Evolutionary conservation across 495 filamentous ascomycete species (phyloP), one percentile per base, ranked within the genome.

Genomic region (Aspergillus biplanus): DNA sequence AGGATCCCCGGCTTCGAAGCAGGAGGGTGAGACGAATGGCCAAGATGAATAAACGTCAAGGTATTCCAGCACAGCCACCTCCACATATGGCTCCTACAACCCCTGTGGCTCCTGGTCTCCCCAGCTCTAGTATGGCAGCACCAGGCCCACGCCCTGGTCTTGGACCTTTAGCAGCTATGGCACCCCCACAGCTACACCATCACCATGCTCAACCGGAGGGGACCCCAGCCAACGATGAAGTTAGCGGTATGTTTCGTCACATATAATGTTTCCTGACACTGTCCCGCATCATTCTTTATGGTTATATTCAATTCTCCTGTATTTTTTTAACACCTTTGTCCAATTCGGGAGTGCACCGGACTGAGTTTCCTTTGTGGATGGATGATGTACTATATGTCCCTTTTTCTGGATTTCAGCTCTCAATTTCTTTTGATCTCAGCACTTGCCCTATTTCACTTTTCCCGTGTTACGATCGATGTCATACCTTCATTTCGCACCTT

Each of bases 191-290:
- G 71, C 77, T 89, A 65, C 90, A 91, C 65, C 90, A 92, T 71
- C 92, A 95, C 74, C 92, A 95, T 74, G 84, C 85, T 53, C 90
- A 92, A 73, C 86, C 82, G 44, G 89, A 92, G 70, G 88, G 87
- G 66, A 85, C 85, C 71, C 86, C 87, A 70, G 86, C 86, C 68
- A 84, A 86, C 72, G 92, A 95, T 68, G 92, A 96, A 83, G 92
- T 95, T 82, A 87, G 83, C 82, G 91, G 93, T 92, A 97, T 97
- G 93, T 94, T 91, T 82, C 85, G 91, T 83, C 88, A 90, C 75
- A 86, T 89, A 83, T 90, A 70, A 78, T 69, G 58, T 62, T 72
- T 71, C 59, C 61, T 61, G 49, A 63, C 50, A 64, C 58, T 58
- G n/a, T 58, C 54, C 53, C 63, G 27, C 32, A 49, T 13, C 33